A percentile compares a stretch with the other conserved stretches of the same genome.
Evolutionary conservation across 2,329 filamentous ascomycete genomes (phyloP).

Genomic region (Colletotrichum karsti): DNA sequence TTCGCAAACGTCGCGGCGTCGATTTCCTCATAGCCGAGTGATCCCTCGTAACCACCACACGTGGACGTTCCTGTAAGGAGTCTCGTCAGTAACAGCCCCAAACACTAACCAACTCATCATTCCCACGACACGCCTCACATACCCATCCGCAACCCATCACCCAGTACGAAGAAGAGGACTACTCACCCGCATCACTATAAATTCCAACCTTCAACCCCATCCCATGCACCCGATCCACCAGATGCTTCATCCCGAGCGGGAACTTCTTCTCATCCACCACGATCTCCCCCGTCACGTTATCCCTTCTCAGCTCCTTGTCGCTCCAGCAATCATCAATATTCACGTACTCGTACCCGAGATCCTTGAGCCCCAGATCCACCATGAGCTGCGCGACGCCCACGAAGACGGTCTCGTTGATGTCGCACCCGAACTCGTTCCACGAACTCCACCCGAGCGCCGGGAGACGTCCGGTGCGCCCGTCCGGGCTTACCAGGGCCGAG

Average conservation of each 20-base stretch:
- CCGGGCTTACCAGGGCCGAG: conserved; percentile 25
- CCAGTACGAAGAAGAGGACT: no score
- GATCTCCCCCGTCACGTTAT: conserved; percentile 51
- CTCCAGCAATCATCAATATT: conserved; percentile 73
- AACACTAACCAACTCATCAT: not conserved
- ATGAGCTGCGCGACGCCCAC: conserved; percentile 55
- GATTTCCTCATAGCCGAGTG: conserved; percentile 62
- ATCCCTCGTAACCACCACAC: conserved; percentile 66
- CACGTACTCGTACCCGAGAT: conserved; percentile 65
- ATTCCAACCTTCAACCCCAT: conserved; percentile 70
- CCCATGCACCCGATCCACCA: conserved; percentile 62
- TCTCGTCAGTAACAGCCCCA: not conserved
- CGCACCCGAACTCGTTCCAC: conserved; percentile 62
- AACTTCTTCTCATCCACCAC: conserved; percentile 60
- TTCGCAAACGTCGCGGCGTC: conserved; percentile 66
- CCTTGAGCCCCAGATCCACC: conserved; percentile 57
- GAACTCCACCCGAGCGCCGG: conserved; percentile 58
- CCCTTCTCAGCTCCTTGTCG: conserved; percentile 46
- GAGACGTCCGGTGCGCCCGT: conserved; percentile 35
- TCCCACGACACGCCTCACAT: not conserved
- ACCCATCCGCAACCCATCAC: no score
- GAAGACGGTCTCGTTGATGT: conserved; percentile 59
- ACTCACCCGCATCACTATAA: conserved; percentile 64
- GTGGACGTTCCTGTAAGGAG: conserved; percentile 41
- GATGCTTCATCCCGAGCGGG: conserved; percentile 63